These are phyloP conservation scores for Morella rubra DNA, from an alignment of 306 rosid species.

Conservation along the genomic window DNA sequence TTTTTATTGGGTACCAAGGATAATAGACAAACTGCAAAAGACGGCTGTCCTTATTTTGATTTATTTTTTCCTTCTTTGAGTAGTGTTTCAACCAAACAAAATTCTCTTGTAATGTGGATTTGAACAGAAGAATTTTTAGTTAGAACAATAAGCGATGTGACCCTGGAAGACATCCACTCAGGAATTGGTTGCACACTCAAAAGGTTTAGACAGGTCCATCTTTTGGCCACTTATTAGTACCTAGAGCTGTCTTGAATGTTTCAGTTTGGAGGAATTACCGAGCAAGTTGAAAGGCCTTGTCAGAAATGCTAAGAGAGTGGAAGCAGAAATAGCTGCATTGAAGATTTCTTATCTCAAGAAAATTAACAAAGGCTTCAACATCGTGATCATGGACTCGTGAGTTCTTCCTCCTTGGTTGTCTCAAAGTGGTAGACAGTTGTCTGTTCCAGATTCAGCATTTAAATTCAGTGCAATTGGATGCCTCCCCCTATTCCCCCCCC, in stretches of 20 bases:
- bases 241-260: conserved; percentile 17
- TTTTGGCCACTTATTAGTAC: conserved; percentile 7
- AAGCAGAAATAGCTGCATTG: conserved; percentile 85
- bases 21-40: background rate
- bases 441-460: conserved; percentile 2
- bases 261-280: conserved; percentile 86
- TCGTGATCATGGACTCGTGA: conserved; percentile 83
- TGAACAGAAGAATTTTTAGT: background rate
- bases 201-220: background rate
- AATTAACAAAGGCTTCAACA: conserved; percentile 68
- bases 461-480: background rate
- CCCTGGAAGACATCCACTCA: background rate
- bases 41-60: background rate
- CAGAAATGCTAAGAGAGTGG: conserved; percentile 74
- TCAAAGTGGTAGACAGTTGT: background rate
- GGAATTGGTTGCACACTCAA: background rate
- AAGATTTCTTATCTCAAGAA: conserved; percentile 82
- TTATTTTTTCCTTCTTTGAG: background rate
- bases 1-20: background rate
- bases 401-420: conserved; percentile 30
- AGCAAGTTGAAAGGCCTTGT: conserved; percentile 77
- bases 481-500: background rate
- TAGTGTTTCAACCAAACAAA: background rate
- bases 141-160: background rate
- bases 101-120: background rate